Evolutionary conservation across 108 stramenopile genomes (phyloP), one percentile per base, ranked within the genome.

Genomic region (Cyclostephanos tholiformis): DNA sequence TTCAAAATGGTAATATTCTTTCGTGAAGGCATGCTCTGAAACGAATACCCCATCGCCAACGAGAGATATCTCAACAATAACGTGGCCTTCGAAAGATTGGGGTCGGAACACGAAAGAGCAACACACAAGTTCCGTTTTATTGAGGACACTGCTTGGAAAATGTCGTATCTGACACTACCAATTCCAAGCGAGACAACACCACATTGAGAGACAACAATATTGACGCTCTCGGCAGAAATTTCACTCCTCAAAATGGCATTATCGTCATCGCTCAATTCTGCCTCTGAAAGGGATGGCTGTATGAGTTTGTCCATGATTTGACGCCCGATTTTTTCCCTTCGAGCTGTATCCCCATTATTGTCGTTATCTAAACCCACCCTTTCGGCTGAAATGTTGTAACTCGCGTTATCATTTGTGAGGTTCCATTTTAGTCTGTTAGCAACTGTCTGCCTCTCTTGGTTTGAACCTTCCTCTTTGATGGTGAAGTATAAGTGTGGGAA

Each of bases 401-500:
- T 8, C 20, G 16, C 19, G 26, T 73, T 44, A 13, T 63, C 39
- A 46, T 20, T 73, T 41, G 27, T 44, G 13, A 63, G 63, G 16
- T 65, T 60, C 66, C 77, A 71, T 57, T 65, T 75, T 46, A 94
- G 67, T 56, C 90, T 71, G 13, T 80, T 79, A 0, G 77, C 72
- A 13, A 94, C 67, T 11, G 93, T 94, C 59, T 94, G 93, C 22
- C 86, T 65, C 60, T 93, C 92, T 30, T 50, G 25, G 13, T 67
- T 60, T 43, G 62, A 56, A n/a, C 59, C 61, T 43, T 76, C 79
- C 32, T 69, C 65, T 53, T 57, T 69, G 49, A 94, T 89, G 17
- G 90, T 88, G 56, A 87, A 94, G 62, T 90, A 94, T 8, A 88
- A 53, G 49, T 88, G 80, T 17, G 84, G 77, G 50, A 86, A 87